Base-by-base conservation (phyloP, 1,139 yeast species). In the Debaryomyces fabryi region DNA sequence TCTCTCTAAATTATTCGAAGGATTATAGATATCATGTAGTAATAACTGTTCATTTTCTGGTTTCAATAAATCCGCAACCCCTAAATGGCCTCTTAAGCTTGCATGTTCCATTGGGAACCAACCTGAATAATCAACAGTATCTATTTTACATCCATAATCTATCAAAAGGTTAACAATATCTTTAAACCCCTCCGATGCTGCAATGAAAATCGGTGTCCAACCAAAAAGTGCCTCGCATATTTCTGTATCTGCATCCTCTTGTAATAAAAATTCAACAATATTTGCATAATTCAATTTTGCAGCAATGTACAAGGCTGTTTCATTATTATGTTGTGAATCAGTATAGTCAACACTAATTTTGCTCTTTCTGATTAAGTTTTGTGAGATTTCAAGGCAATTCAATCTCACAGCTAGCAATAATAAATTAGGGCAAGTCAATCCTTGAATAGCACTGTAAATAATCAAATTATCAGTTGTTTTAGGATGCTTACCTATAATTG, bases 81-180 rank as follows among this genome's bases (percentile, higher is more conserved):
- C 77, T 52, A 92, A 71, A 65, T 91, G 96, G 8, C 99, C 99
- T 58, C 98, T 78, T 44, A 93, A 74, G 49, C 90, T 86, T 0
- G 98, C 97, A 66, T 93, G 98, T 60, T 93, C 99, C 84, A 90
- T 85, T 7, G 98, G 97, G 21, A 92, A 83, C 98, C 98, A 93
- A 0, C 98, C 98, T 38, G 96, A 87, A 46, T 82, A 86, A 68
- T 93, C 99, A 18, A 80, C 78, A 42, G 76, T 69, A 45, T 81
- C 80, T 48, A 71, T 79, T 20, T 76, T 71, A 10, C 88, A 85
- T 6, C 82, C 83, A 42, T 75, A 65, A 0, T 71, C 70, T 27
- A 86, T 67, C 51, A 93, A 73, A 8, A 81, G 54, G 45, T 78
- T 66, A 8, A 85, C 88, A 37, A 89, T 74, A 2, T 81, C 81